Base-by-base conservation (phyloP, 2,329 filamentous ascomycete genomes). In the Claviceps digitariae region DNA sequence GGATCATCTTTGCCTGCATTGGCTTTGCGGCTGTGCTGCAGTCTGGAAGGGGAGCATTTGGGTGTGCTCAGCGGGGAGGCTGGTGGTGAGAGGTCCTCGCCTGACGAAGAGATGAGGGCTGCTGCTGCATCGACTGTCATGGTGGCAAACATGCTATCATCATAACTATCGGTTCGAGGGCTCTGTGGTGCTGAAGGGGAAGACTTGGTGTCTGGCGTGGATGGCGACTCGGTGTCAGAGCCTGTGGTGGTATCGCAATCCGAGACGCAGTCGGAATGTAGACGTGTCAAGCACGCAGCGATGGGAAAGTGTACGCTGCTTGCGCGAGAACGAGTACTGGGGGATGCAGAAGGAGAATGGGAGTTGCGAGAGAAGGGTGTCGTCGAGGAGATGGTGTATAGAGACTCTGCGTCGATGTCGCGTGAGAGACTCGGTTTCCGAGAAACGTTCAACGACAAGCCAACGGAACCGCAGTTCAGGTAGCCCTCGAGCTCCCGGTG, bases 401-500 rank as follows among this genome's bases (percentile, higher is more conserved):
- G 31, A 7, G 55, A 54, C 13, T 31, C 52, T 13, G 52, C 45
- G 50, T 56, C 52, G 13, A 44, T 31, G 45, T 56, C 52, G 52
- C 34, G 21, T 21, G 29, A 51, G 41, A 55, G 43, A 40, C 43
- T 50, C 21, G 25, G 34, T 17, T 44, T 38, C 17, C 53, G 53
- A 44, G 31, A 23, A 31, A 41, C 25, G 34, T 34, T 29, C 15
- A 52, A 23, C 21, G 21, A 17, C 10, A 46, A 13, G 34, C 41
- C 50, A 23, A 23, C 21, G 17, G 51, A 45, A 23, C n/a, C 25
- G 41, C 34, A 13, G 49, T 50, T 48, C n/a, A 59, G 48, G 51
- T 51, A 59, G 3, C 45, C 52, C 9, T 56, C 52, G 34, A 57
- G 56, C 44, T 59, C 57, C 17, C 47, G 48, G 51, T 57, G 56